These are phyloP conservation scores for Iris pallida DNA, from an alignment of 116 monocot genomes.

Conservation along the genomic window DNA sequence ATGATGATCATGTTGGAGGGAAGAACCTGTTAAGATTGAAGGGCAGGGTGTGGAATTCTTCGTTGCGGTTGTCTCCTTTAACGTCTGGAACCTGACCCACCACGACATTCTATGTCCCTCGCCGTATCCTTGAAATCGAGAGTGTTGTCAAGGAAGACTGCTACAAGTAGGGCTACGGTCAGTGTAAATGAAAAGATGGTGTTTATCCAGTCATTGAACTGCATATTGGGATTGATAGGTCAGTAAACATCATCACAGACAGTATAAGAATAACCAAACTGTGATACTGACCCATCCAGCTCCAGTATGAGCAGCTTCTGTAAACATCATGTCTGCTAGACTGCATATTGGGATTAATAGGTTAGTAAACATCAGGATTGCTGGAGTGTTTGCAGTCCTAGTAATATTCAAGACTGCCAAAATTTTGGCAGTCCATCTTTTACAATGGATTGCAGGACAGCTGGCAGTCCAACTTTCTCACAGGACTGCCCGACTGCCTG, in stretches of 20 bases:
- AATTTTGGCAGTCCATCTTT: too few relatives aligned
- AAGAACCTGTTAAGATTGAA: conserved; percentile 89
- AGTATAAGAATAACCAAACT: background rate
- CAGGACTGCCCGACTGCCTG: too few relatives aligned
- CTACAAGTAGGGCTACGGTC: conserved; percentile 64
- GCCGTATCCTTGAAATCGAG: conserved; percentile 62
- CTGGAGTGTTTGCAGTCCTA: too few relatives aligned
- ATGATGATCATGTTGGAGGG: conserved; percentile 53
- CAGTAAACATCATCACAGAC: background rate
- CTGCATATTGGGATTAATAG: too few relatives aligned
- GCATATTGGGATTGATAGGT: conserved; percentile 7
- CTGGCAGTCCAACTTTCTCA: too few relatives aligned
- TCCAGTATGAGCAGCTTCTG: conserved; percentile 69
- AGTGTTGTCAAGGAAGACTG: conserved; percentile 82
- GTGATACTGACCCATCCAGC: conserved; percentile 67
- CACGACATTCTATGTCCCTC: conserved; percentile 77
- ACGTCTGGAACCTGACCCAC: conserved; percentile 75
- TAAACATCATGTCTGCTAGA: too few relatives aligned
- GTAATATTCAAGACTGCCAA: too few relatives aligned
- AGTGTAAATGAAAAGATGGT: conserved; percentile 80
- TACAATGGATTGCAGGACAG: too few relatives aligned
- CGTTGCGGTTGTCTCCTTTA: conserved; percentile 68
- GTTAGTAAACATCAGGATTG: too few relatives aligned
- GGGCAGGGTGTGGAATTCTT: conserved; percentile 86
- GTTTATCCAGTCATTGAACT: conserved; percentile 90